These are phyloP conservation scores for Nakaseomyces bracarensis DNA, from an alignment of 1,139 yeast genomes.

Conservation along the genomic window DNA sequence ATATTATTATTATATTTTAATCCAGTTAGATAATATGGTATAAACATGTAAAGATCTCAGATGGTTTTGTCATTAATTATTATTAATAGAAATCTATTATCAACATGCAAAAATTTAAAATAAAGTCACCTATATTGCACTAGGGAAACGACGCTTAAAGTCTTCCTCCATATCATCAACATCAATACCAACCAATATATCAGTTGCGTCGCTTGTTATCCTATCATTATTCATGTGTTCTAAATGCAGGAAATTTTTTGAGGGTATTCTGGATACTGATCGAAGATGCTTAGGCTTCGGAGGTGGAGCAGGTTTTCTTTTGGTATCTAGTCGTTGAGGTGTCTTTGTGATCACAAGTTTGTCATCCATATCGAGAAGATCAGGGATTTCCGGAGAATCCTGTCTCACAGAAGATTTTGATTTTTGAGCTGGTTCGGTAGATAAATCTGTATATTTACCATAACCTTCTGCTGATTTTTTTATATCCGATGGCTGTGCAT, in stretches of 20 bases:
- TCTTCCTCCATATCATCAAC: slow-evolving; percentile 18
- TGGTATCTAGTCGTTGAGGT: neutral
- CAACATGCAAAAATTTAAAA: too few species aligned
- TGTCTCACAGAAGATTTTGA: neutral
- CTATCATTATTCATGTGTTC: slow-evolving; percentile 5
- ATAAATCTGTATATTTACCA: slow-evolving; percentile 45
- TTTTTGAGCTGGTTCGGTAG: neutral
- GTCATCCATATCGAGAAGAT: neutral
- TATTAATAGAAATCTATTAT: too few species aligned
- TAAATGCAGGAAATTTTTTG: slow-evolving; percentile 1
- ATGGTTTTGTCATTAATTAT: too few species aligned
- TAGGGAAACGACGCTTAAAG: slow-evolving; percentile 19
- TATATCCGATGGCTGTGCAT: slow-evolving; percentile 34
- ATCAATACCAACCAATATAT: slow-evolving; percentile 12
- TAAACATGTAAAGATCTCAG: too few species aligned
- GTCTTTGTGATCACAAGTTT: neutral
- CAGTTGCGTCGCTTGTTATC: slow-evolving; percentile 11
- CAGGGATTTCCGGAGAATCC: neutral
- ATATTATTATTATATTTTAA: too few species aligned
- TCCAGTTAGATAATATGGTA: too few species aligned
- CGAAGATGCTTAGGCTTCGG: slow-evolving; percentile 15
- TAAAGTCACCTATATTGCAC: slow-evolving; percentile 13
- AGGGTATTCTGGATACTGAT: slow-evolving; percentile 1
- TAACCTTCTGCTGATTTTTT: slow-evolving; percentile 50
- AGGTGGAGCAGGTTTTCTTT: slow-evolving; percentile 10